Percentiles rank a stretch among this genome's conserved stretches.
Evolutionary conservation across 768 basidiomycete genomes (phyloP).

Genomic region (Serendipita indica): DNA sequence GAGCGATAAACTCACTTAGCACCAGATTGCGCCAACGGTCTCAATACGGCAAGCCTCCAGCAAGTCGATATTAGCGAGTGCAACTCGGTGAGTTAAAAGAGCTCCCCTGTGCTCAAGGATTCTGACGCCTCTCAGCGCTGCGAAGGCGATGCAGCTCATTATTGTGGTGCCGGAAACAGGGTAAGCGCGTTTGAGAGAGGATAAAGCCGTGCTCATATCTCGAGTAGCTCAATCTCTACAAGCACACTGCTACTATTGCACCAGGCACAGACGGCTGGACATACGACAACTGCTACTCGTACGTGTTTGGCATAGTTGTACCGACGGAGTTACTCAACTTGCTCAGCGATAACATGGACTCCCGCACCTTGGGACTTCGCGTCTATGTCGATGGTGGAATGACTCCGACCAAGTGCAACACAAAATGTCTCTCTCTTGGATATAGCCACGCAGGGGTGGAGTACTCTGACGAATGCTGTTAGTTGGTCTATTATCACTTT

Average conservation of each 20-base stretch:
- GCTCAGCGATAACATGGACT: background rate
- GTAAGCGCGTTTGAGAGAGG: background rate
- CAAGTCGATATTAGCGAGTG: background rate
- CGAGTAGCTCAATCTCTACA: background rate
- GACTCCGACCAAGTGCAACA: constrained; percentile 35
- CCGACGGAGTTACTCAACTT: background rate
- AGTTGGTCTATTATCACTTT: background rate
- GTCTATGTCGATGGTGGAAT: constrained; percentile 28
- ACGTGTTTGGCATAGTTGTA: background rate
- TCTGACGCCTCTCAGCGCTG: background rate
- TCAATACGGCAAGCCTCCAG: background rate
- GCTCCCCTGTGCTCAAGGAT: background rate
- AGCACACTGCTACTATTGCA: background rate
- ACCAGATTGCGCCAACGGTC: background rate
- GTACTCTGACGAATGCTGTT: constrained; percentile 25
- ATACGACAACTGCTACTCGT: background rate
- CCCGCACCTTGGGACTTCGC: background rate
- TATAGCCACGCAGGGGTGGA: constrained; percentile 34
- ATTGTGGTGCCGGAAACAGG: background rate
- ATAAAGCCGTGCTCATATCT: background rate
- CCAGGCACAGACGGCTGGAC: background rate
- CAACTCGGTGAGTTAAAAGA: background rate
- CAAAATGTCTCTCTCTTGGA: constrained; percentile 30
- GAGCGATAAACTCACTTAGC: background rate
- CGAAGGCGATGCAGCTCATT: background rate